These are phyloP conservation scores for Irineochytrium annulatum DNA, from an alignment of 192 early-diverging fungal species.

Conservation along the genomic window DNA sequence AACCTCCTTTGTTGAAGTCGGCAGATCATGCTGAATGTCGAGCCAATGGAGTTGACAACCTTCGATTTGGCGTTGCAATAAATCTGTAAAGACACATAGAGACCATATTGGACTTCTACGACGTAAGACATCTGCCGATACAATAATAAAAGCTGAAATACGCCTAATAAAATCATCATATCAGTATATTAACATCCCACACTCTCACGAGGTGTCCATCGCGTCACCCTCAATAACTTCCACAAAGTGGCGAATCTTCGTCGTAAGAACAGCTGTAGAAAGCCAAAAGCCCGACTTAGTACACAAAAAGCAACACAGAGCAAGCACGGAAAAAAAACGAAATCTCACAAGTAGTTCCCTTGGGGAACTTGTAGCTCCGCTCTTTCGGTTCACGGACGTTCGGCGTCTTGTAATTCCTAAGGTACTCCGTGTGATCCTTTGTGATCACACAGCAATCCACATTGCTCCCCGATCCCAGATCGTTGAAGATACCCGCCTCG, in stretches of 20 bases:
- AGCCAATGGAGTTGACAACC: too few species aligned
- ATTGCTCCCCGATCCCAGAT: conserved; percentile 95
- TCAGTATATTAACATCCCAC: too few species aligned
- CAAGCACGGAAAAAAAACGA: neutral
- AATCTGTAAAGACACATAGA: too few species aligned
- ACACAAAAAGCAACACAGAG: neutral
- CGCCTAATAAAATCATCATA: too few species aligned
- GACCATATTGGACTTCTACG: too few species aligned
- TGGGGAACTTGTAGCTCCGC: conserved; percentile 65
- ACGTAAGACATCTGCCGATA: too few species aligned
- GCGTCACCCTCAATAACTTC: conserved; percentile 62
- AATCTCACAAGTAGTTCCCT: conserved; percentile 36
- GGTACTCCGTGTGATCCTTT: conserved; percentile 75
- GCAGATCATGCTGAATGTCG: too few species aligned
- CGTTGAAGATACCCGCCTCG: conserved; percentile 98
- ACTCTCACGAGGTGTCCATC: conserved; percentile 65
- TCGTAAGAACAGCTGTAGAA: conserved; percentile 51
- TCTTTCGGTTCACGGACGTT: conserved; percentile 86
- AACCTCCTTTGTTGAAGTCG: too few species aligned
- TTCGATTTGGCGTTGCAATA: too few species aligned
- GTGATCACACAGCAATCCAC: conserved; percentile 93
- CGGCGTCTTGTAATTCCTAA: conserved; percentile 80
- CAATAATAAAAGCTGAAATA: too few species aligned
- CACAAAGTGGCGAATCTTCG: conserved; percentile 48
- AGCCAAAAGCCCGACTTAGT: neutral